Evolutionary conservation across 768 basidiomycete species (phyloP).

Genomic region (Kwoniella sp.): DNA sequence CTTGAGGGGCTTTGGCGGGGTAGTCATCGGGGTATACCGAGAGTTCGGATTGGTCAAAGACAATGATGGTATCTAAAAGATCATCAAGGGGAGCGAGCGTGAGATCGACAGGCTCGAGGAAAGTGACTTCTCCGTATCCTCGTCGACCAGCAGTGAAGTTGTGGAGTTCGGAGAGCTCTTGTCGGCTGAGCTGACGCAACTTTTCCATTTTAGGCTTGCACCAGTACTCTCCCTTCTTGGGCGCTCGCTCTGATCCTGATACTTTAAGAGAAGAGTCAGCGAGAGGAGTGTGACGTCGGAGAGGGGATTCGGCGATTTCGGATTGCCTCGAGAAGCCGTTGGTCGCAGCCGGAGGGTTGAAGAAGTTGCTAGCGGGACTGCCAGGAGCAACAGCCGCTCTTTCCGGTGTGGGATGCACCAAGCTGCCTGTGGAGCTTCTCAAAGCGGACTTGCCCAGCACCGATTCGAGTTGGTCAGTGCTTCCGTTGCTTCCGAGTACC

Average conservation of each 20-base stretch:
- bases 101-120: conserved; percentile 78
- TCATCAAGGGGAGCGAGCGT: conserved; percentile 79
- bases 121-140: conserved; percentile 82
- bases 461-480: conserved; percentile 44
- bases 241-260: conserved; percentile 38
- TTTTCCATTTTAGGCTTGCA: conserved; percentile 74
- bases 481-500: conserved; percentile 53
- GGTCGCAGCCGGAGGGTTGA: conserved; percentile 25
- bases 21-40: conserved; percentile 89
- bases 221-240: conserved; percentile 83
- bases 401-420: conserved; percentile 34
- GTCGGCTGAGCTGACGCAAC: conserved; percentile 71
- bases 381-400: conserved; percentile 17
- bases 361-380: conserved; percentile 27
- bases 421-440: conserved; percentile 27
- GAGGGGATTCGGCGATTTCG: conserved; percentile 29
- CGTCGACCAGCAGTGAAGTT: conserved; percentile 85
- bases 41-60: conserved; percentile 88
- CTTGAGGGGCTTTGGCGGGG: conserved; percentile 80
- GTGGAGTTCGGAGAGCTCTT: conserved; percentile 71
- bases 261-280: conserved; percentile 21
- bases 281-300: conserved; percentile 11
- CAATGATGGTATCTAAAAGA: conserved; percentile 80
- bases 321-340: conserved; percentile 14
- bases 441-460: conserved; percentile 47